Evolutionary conservation across 2,329 filamentous ascomycete genomes (phyloP).

Genomic region (Ophiostoma quercus): DNA sequence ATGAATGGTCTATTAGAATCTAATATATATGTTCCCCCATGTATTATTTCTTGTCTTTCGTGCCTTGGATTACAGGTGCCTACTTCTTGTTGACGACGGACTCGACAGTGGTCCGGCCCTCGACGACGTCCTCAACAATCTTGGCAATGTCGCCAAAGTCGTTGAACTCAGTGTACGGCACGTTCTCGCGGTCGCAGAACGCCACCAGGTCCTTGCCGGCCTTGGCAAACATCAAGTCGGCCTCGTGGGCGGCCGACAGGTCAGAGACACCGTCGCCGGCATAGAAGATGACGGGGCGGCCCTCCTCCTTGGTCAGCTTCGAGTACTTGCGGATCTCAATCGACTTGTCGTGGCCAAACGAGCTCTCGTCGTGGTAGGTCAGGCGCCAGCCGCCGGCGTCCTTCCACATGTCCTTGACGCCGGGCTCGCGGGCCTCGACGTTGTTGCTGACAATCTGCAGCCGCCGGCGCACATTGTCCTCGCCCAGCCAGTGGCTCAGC

Average conservation of each 20-base stretch:
- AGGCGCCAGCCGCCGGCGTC: constrained; percentile 77
- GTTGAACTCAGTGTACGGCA: constrained; percentile 55
- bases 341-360: constrained; percentile 96
- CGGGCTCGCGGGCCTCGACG: constrained; percentile 49
- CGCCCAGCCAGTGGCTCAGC: constrained; percentile 72
- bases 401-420: constrained; percentile 65
- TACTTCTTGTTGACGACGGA: constrained; percentile 20
- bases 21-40: not conserved
- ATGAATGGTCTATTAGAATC: not conserved
- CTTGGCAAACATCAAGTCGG: constrained; percentile 90
- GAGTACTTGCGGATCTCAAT: constrained; percentile 85
- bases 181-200: constrained; percentile 31
- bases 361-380: constrained; percentile 78
- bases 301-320: constrained; percentile 56
- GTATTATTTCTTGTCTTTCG: not conserved
- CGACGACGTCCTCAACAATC: constrained; percentile 27
- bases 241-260: constrained; percentile 85
- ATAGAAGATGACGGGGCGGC: constrained; percentile 80
- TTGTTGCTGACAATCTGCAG: constrained; percentile 91
- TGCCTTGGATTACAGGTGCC: not conserved
- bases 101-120: constrained; percentile 27
- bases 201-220: constrained; percentile 55
- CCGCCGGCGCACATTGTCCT: constrained; percentile 59
- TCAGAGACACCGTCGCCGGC: constrained; percentile 93
- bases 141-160: constrained; percentile 45